Base-by-base conservation (phyloP, 1,139 yeast species). In the Lodderomyces margitis region DNA sequence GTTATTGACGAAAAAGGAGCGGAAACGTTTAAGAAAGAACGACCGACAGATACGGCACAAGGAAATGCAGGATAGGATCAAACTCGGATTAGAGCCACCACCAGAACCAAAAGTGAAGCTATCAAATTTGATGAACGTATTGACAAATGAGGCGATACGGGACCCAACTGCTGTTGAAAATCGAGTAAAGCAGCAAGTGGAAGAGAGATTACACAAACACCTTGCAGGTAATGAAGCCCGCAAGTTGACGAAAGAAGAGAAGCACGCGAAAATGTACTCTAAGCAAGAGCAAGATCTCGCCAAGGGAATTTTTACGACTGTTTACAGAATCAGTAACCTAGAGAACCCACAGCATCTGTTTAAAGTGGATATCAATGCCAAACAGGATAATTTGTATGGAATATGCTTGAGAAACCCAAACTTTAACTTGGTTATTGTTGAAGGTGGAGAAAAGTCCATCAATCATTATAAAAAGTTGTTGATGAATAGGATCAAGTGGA, bases 141-240 rank as follows among this genome's bases (percentile, higher is more conserved):
- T 84, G 38, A 87, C 96, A 3, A 83, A 87, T 55, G 95, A 87
- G 47, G 87, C 94, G n/a, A 83, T 89, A 37, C 74, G 76, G 47
- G 96, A 92, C 56, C 98, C 98, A 0, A 92, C 98, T 0, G 80
- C 80, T 4, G 83, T 91, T 51, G 98, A 92, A 56, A 70, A 73
- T 58, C 63, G 72, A 42, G 97, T 94, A 0, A 70, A 78, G 38
- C 62, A 68, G 32, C 94, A 91, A 48, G 85, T 88, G 8, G 81
- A 75, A 33, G 76, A 78, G 36, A 69, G 99, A 21, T 66, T 67
- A 24, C 52, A 64, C n/a, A 64, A 66, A 37, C 99, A 92, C 61
- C 69, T 78, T 48, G 64, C 65, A 30, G 74, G 62, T 24, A 92
- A 92, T 58, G 74, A 74, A 41, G 76, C 68, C 2, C 68, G 98